Evolutionary conservation across 2,329 filamentous ascomycete species (phyloP).

Genomic region (Neofusicoccum sp.): DNA sequence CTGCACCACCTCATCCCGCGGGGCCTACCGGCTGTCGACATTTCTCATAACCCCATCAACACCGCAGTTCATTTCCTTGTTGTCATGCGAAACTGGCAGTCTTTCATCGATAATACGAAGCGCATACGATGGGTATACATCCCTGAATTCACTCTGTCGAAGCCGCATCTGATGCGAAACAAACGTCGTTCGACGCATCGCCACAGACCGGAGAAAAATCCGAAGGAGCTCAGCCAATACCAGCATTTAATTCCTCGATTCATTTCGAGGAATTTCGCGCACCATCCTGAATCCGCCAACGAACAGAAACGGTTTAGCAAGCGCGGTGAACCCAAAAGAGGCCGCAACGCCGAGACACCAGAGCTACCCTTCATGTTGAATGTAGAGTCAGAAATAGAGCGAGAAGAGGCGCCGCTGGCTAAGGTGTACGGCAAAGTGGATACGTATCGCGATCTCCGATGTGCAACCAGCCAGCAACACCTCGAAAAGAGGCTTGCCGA

Average conservation of each 20-base stretch:
- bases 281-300: conserved; percentile 19
- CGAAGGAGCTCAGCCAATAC: conserved; percentile 23
- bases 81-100: no score
- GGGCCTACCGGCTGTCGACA: no score
- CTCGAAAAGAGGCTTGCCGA: conserved; percentile 29
- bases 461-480: conserved; percentile 24
- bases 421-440: conserved; percentile 30
- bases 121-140: no score
- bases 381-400: neutral
- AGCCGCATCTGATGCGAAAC: no score
- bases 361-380: neutral
- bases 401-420: conserved; percentile 23
- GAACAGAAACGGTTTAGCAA: conserved; percentile 22
- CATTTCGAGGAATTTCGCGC: conserved; percentile 35
- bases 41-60: no score
- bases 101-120: no score
- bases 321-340: no score
- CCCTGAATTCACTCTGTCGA: no score
- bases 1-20: no score
- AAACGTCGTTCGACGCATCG: no score
- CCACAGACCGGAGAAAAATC: neutral
- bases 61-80: no score
- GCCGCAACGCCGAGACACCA: neutral
- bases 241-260: conserved; percentile 40
- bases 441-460: conserved; percentile 30